Evolutionary conservation across 2,329 filamentous ascomycete species (phyloP), one percentile per base, ranked within the genome.

Genomic region (Alternaria burnsii): DNA sequence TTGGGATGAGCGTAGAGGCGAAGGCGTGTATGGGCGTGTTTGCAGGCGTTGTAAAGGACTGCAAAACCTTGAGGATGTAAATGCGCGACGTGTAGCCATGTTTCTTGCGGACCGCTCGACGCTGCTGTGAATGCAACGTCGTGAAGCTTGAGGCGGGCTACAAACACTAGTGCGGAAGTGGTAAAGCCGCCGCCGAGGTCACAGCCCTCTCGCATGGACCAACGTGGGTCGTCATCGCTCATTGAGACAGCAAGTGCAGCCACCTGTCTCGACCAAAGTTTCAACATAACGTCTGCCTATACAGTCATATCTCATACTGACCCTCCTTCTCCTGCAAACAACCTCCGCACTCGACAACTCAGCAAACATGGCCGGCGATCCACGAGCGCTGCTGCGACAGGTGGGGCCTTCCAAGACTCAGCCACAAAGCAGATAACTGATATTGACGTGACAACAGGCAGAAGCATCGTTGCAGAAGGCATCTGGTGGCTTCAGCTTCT

Each of bases 401-500:
- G 76, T 77, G 71, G 71, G 74, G 71, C 66, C 56, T 58, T 61
- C 66, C 48, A 52, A 63, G 65, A 67, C 73, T 71, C 70, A 73
- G 71, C 74, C 71, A 71, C 71, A 69, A 59, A 46, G 56, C 62
- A 61, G 59, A 68, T 64, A 69, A 69, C 67, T 66, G 67, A 73
- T 68, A 67, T 70, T 63, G 57, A 71, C 61, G 69, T 64, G 54
- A 59, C 52, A 63, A 68, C 77, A 97, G 94, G 95, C 95, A 82
- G 92, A 97, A 76, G 97, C 95, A 83, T 86, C 89, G 53, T 86
- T 91, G 26, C 82, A 89, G 71, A 84, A 90, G 69, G 94, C 94
- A 41, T 84, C 87, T 20, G 84, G 91, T 28, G 94, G 94, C 71
- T 97, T 97, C 82, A 92, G 89, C 78, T 89, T 97, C 81, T 97